Conservation (phyloP, 2,329 filamentous ascomycete species). For the Phialemoniopsis sp. region DNA sequence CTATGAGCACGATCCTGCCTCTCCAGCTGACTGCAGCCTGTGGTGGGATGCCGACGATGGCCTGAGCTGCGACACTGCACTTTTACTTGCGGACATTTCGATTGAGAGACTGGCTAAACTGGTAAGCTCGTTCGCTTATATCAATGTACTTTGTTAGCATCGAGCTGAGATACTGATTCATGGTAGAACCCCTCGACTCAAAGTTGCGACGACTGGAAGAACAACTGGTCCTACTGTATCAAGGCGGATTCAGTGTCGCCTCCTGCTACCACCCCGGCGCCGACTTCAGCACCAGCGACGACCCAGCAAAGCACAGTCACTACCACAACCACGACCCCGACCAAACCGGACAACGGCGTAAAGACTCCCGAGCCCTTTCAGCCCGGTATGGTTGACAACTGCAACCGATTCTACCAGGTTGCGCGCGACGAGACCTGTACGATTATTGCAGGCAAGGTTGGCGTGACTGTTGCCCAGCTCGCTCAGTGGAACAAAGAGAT, state of each 20-base stretch:
- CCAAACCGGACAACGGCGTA: neutral
- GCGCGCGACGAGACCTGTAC: too few relatives aligned
- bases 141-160: neutral
- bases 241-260: conserved; percentile 2
- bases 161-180: neutral
- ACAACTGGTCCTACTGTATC: conserved; percentile 1
- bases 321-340: neutral
- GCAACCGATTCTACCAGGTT: too few relatives aligned
- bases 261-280: conserved; percentile 1
- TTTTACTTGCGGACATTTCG: conserved; percentile 1
- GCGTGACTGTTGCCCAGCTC: too few relatives aligned
- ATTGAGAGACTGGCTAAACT: conserved; percentile 1
- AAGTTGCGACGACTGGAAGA: conserved; percentile 4
- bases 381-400: too few relatives aligned
- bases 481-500: too few relatives aligned
- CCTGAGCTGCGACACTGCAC: conserved; percentile 5
- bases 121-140: neutral
- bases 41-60: conserved; percentile 7
- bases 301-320: too few relatives aligned
- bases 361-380: too few relatives aligned
- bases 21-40: conserved; percentile 5
- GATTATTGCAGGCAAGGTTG: too few relatives aligned
- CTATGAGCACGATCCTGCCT: conserved; percentile 1
- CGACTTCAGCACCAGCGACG: too few relatives aligned
- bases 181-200: neutral